phyloP scores from a whole-genome alignment of 129 eudicot species.

The Ambrosia trifida region DNA sequence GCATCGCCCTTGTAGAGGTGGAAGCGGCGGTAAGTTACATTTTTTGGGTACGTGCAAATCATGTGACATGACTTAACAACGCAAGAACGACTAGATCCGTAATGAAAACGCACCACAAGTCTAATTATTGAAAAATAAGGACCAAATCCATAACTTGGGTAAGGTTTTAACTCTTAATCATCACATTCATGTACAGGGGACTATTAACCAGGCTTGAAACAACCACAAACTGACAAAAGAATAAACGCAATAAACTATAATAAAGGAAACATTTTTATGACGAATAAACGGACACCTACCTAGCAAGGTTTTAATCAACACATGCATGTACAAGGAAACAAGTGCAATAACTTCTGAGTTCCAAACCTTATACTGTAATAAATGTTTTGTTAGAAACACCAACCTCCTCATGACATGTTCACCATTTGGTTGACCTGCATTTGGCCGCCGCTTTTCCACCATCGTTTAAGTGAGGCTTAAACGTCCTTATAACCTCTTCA shows the following conservation, averaged over 20 bases:
- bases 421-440: constrained; percentile 86
- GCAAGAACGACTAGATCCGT: constrained; percentile 6
- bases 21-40: background rate
- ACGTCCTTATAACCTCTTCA: constrained; percentile 77
- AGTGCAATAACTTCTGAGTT: constrained; percentile 23
- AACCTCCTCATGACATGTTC: constrained; percentile 23
- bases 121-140: background rate
- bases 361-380: constrained; percentile 15
- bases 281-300: constrained; percentile 37
- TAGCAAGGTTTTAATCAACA: constrained; percentile 26
- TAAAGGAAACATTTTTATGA: constrained; percentile 33
- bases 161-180: constrained; percentile 2
- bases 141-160: background rate
- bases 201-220: background rate
- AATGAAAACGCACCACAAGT: background rate
- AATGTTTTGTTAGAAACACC: constrained; percentile 22
- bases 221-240: background rate
- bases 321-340: constrained; percentile 37
- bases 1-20: no score
- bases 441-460: constrained; percentile 69
- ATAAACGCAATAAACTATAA: background rate
- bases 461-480: constrained; percentile 52
- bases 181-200: constrained; percentile 15
- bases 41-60: background rate
- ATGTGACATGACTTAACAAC: background rate